A percentile compares a stretch with the other conserved stretches of the same genome.
Evolutionary conservation across 441 rosid species (phyloP).

Genomic region (Gossypium laxum): DNA sequence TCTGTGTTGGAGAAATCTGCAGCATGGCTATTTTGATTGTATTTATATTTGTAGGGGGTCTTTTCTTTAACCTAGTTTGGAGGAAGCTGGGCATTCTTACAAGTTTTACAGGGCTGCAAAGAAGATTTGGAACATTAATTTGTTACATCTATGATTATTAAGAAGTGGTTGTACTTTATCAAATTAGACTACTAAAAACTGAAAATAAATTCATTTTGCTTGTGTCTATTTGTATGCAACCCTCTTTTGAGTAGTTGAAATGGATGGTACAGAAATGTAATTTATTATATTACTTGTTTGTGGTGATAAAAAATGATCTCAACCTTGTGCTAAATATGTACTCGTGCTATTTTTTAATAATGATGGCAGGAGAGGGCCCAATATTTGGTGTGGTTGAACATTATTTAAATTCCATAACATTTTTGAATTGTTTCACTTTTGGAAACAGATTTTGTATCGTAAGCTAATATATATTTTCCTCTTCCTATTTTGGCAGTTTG

Average conservation of each 20-base stretch:
- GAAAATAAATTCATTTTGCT: neutral
- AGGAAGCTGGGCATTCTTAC: neutral
- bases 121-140: neutral
- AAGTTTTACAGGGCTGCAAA: neutral
- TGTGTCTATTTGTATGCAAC: neutral
- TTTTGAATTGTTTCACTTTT: neutral
- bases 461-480: constrained; percentile 8
- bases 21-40: neutral
- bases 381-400: neutral
- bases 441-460: neutral
- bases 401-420: neutral
- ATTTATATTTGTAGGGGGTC: neutral
- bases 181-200: neutral
- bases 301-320: neutral
- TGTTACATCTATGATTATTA: neutral
- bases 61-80: neutral
- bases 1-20: neutral
- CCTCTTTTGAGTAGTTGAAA: neutral
- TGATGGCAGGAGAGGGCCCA: neutral
- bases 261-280: neutral
- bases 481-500: constrained; percentile 50
- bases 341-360: neutral
- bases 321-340: neutral
- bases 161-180: neutral
- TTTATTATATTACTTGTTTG: neutral